Evolutionary conservation across 2,329 filamentous ascomycete species (phyloP), one percentile per base, ranked within the genome.

Genomic region (Periconia sp.): DNA sequence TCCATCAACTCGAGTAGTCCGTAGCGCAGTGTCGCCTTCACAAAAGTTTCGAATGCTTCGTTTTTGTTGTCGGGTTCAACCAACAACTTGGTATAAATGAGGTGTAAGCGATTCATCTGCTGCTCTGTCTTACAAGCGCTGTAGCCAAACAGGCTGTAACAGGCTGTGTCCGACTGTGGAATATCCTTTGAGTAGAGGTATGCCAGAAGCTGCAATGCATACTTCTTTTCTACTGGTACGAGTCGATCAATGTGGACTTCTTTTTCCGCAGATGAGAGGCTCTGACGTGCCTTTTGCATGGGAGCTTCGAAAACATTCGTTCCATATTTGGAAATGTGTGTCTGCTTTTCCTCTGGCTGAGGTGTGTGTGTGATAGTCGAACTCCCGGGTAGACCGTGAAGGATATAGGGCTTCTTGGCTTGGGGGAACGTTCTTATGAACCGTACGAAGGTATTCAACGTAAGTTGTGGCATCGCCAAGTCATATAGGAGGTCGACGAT

Each of bases 71-170:
- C 44, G 19, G 8, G 50, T 42, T 14, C 47, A 13, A n/a, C 45
- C 0, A 69, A 17, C 1, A 69, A 18, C 0, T 17, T 18, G 5
- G 40, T 27, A 33, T 64, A 68, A 0, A 63, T 19, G 1, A 55
- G 54, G 1, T 41, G n/a, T 52, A 1, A 70, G 49, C 0, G 15
- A 14, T 1, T 44, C 41, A 56, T 52, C 27, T 63, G 45, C 1
- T 55, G 47, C 2, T 57, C 35, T 2, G 48, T 45, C 1, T 20
- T n/a, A 0, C 60, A 60, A 0, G 55, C 43, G 0, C 50, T 40
- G 30, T 61, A 70, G 0, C 66, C 64, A 9, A 68, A 68, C 0
- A 17, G 1, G n/a, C 58, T 55, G 46, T 62, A 67, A 1, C 5
- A 5, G 3, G 33, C 52, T 46, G 1, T 52, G 27, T 0, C 53